Percentiles rank a stretch among this genome's conserved stretches.
Evolutionary conservation across 257 asterid species (phyloP).

Genomic region (Ophiorrhiza pumila): DNA sequence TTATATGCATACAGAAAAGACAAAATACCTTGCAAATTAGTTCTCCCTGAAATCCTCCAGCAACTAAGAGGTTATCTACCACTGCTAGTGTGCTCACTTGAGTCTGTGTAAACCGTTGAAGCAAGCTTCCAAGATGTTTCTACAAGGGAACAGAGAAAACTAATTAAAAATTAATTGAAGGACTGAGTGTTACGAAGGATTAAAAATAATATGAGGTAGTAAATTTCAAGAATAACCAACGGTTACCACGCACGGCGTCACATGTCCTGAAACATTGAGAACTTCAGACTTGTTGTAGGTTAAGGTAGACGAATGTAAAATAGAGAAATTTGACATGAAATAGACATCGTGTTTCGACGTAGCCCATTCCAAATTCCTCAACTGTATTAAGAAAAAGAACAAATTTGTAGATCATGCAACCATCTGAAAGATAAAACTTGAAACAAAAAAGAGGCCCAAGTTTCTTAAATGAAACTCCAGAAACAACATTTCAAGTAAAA

Average conservation of each 20-base stretch:
- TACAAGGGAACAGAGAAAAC: slow-evolving; percentile 24
- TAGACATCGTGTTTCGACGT: slow-evolving; percentile 87
- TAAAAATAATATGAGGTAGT: background rate
- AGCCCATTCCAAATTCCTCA: slow-evolving; percentile 95
- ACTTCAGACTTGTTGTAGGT: slow-evolving; percentile 63
- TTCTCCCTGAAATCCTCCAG: slow-evolving; percentile 98
- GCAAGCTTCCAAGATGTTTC: slow-evolving; percentile 92
- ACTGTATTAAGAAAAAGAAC: slow-evolving; percentile 36
- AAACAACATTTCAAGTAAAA: background rate
- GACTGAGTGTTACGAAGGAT: background rate
- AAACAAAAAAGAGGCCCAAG: background rate
- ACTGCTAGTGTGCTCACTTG: slow-evolving; percentile 94
- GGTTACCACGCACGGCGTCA: slow-evolving; percentile 76
- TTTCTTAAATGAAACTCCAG: background rate
- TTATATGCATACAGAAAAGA: background rate
- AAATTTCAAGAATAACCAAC: background rate
- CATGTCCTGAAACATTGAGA: slow-evolving; percentile 80
- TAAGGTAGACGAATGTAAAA: slow-evolving; percentile 82
- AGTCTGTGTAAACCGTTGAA: slow-evolving; percentile 91
- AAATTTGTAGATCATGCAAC: background rate
- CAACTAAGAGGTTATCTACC: slow-evolving; percentile 79
- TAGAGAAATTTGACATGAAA: slow-evolving; percentile 77
- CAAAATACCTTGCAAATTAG: slow-evolving; percentile 59
- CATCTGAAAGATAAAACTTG: background rate
- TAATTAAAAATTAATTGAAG: too few relatives aligned